A percentile compares a stretch with the other conserved stretches of the same genome.
Evolutionary conservation across 2,329 filamentous ascomycete genomes (phyloP).

Genomic region (Botryotinia convoluta): DNA sequence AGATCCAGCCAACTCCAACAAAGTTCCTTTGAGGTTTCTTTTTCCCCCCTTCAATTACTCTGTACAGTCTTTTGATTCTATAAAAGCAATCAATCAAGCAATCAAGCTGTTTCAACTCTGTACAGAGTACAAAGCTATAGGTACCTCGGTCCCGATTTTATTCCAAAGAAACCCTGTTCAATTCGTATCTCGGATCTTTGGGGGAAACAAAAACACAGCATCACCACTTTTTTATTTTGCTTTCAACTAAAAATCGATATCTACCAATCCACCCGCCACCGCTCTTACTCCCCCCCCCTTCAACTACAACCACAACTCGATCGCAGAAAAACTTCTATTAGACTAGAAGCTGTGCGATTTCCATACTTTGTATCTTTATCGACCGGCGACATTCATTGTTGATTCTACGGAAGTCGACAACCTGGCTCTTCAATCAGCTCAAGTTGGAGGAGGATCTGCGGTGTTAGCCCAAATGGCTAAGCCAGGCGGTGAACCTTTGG

Average conservation of each 20-base stretch:
- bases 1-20: neutral
- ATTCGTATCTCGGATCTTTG: neutral
- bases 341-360: neutral
- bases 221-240: constrained; percentile 15
- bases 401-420: constrained; percentile 45
- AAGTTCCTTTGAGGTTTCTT: neutral
- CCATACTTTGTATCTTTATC: neutral
- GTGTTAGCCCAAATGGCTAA: constrained; percentile 69
- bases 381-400: constrained; percentile 2
- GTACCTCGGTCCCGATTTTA: neutral
- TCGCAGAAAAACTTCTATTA: constrained; percentile 1
- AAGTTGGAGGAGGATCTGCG: constrained; percentile 61
- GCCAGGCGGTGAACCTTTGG: constrained; percentile 60
- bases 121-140: neutral
- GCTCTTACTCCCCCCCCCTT: neutral
- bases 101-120: neutral
- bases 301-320: neutral
- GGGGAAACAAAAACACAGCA: constrained; percentile 1
- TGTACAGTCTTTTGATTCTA: neutral
- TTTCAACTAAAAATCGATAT: constrained; percentile 2
- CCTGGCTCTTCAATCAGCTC: constrained; percentile 59
- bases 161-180: neutral
- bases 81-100: neutral
- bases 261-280: constrained; percentile 10
- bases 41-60: neutral